Evolutionary conservation across 371 early-diverging fungal genomes (phyloP), one percentile per base, ranked within the genome.

Genomic region (Mortierella sp.): DNA sequence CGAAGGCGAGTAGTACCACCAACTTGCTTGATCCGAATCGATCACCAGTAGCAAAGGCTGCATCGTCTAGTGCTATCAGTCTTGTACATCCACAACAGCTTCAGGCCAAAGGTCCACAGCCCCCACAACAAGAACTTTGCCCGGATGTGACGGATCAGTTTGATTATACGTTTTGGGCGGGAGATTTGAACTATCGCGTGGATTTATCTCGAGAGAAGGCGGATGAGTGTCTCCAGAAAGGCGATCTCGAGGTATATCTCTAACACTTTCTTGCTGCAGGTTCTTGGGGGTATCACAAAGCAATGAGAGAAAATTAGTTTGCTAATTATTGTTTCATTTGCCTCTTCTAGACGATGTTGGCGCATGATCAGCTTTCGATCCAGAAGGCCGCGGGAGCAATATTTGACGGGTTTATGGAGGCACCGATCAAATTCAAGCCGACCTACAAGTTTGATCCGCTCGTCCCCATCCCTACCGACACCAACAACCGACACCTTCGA

Each of bases 371-470:
- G 77, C 87, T 96, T 12, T 72, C 83, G 3, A 60, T 74, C 4
- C 94, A 95, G 54, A 78, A 90, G 89, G 78, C 83, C 60, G 48
- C 75, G 71, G 68, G 92, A 87, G 16, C 70, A 74, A 91, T 83
- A 54, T 93, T 98, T 76, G 71, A 78, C 8, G 92, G 90, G 0
- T 98, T 94, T 82, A 72, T 84, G 48, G 98, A 98, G 84, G 92
- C 91, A n/a, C 92, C 92, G n/a, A 96, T 98, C 54, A 77, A 80
- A 2, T 98, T 98, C 83, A 90, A 88, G 32, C 98, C 98, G 21
- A 97, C 97, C 0, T 98, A 96, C 91, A 98, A 98, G 83, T 94
- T 93, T 83, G 96, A 96, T 83, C 87, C 91, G 11, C 70, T 84
- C 60, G 84, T 88, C 5, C 75, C 77, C 21, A 0, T 65, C 24